Base-by-base conservation (phyloP, 225 moss, liverwort and hornwort species). In the Physcomitrium patens region DNA sequence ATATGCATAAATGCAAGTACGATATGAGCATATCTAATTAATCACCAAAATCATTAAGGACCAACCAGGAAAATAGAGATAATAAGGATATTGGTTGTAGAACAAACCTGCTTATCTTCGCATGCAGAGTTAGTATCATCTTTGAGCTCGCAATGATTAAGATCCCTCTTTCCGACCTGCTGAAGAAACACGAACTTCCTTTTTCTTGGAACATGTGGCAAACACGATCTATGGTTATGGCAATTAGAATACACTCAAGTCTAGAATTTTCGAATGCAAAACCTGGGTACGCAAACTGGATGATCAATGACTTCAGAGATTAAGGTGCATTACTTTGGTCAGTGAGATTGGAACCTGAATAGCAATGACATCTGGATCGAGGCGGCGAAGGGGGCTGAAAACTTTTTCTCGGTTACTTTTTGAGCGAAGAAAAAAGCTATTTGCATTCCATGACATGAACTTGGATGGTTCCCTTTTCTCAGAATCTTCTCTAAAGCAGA, bases 361-460 rank as follows among this genome's bases (percentile, higher is more conserved):
- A 65, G 92, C 92, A 45, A 94, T 92, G 65, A 94, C 90, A 69
- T 94, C 94, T 15, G 94, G 94, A 80, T 90, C 81, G 47, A 89
- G 81, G 46, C 75, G 78, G 63, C 75, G 78, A 28, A 94, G 63
- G 57, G 92, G 89, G 58, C 82, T 84, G 28, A 74, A 72, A 54
- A 94, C 65, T 72, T 94, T 90, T 18, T 80, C 81, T 22, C 89
- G 84, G 70, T 94, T 83, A 46, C 81, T 89, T 83, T 90, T 94
- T 60, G 92, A 51, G 23, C 90, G 94, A 20, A 94, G 86, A 76
- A 94, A 73, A 73, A 94, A 90, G 71, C 92, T 94, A 77, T 94
- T 92, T 7, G 89, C 89, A 64, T 94, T 94, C 94, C 92, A 92
- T 20, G 94, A 90, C 70, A 92, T 81, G 71, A 94, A 94, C 68